Evolutionary conservation across 2,329 filamentous ascomycete genomes (phyloP), one percentile per base, ranked within the genome.

Genomic region (Chaetomium strumarium): DNA sequence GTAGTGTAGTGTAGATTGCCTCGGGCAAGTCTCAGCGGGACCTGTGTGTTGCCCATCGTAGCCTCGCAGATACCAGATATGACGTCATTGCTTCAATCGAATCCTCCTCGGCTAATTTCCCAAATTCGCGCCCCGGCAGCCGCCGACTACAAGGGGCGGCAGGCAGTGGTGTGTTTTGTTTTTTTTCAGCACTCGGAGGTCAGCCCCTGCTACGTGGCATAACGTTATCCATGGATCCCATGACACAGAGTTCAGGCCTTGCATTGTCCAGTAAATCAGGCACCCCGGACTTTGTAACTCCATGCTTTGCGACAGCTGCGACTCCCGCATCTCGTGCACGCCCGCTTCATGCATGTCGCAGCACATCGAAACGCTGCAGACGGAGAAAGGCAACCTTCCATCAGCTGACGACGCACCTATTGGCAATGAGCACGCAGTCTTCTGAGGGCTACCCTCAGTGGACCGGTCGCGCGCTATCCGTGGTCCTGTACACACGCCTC

Each of bases 31-130:
- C 24, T 24, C 24, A 4, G 4, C 24, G 24, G 24, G 24, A 24
- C 24, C 4, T 24, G 34, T n/a, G 34, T n/a, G 11, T n/a, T 37
- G 13, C 2, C 12, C 12, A 3, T 37, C 14, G 13, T 8, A 16
- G 34, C 12, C 3, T 37, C 14, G 13, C 14, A 16, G 34, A 4
- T 37, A n/a, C n/a, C n/a, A n/a, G 14, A 37, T n/a, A 51, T 57
- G 55, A 57, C 55, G 55, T 57, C 52, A 57, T 36, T 45, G 52
- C 43, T 55, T 49, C 51, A 49, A 33, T 8, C 40, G 5, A 8
- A 14, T n/a, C 19, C 19, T 29, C 48, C 38, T 40, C 24, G 43
- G 42, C 51, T 49, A 55, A 42, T 52, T 40, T 53, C 36, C 31
- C 38, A 6, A 6, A 4, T 9, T 29, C 34, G 10, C 49, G 36